phyloP scores from a whole-genome alignment of 2,329 filamentous ascomycete genomes.

The Ophiostoma angusticollis region DNA sequence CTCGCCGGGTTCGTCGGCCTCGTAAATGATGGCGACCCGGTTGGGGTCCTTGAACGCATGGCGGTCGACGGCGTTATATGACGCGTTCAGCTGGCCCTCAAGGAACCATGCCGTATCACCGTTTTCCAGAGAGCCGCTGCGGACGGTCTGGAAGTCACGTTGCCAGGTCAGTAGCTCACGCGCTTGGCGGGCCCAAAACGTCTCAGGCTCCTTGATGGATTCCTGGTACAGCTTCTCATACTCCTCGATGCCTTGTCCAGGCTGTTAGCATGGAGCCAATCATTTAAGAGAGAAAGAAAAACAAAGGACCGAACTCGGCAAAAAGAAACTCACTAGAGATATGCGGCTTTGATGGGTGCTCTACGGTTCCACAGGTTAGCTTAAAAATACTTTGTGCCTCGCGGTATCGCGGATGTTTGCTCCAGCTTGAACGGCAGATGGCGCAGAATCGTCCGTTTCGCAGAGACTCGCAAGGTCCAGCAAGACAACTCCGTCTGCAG shows the following conservation, averaged over 20 bases:
- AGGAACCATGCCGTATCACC: conserved; percentile 92
- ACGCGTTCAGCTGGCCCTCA: conserved; percentile 87
- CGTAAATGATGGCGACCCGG: conserved; percentile 94
- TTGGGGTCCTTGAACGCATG: conserved; percentile 92
- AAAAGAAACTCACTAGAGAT: conserved; percentile 41
- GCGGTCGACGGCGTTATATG: conserved; percentile 93
- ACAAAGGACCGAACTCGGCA: not conserved
- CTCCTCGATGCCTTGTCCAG: conserved; percentile 43
- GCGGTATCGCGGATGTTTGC: too few relatives aligned
- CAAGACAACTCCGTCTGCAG: conserved; percentile 1
- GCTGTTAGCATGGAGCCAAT: conserved; percentile 20
- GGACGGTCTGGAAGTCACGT: conserved; percentile 81
- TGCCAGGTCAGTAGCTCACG: conserved; percentile 86
- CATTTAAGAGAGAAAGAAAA: not conserved
- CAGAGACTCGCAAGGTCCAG: too few relatives aligned
- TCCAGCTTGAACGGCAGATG: too few relatives aligned
- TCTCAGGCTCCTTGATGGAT: conserved; percentile 78
- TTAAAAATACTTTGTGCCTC: conserved; percentile 7
- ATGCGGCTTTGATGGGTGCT: conserved; percentile 59
- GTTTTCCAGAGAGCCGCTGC: conserved; percentile 57
- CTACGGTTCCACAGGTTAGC: conserved; percentile 29
- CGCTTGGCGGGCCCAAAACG: conserved; percentile 80
- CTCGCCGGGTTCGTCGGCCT: conserved; percentile 80
- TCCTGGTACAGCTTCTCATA: conserved; percentile 60
- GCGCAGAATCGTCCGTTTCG: too few relatives aligned